Evolutionary conservation across 2,329 filamentous ascomycete species (phyloP).

Genomic region (Magnaporthiopsis incrustans): DNA sequence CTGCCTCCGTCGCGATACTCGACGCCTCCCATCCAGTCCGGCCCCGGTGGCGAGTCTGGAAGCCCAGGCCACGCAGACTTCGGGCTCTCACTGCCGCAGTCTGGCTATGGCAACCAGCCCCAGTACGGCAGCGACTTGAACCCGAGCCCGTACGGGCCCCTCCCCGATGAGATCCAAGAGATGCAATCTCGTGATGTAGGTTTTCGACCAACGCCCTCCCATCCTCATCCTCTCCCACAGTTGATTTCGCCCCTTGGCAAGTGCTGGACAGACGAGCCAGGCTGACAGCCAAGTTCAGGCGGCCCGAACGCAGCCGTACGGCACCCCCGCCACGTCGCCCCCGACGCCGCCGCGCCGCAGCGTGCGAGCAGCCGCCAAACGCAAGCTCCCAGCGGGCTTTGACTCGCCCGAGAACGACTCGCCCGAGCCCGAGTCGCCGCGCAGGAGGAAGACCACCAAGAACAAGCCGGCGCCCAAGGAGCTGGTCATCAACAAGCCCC

Average conservation of each 20-base stretch:
- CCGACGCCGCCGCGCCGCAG: conserved; percentile 27
- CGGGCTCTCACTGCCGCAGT: conserved; percentile 12
- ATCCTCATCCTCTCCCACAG: neutral
- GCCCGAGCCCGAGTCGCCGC: conserved; percentile 27
- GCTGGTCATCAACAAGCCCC: conserved; percentile 52
- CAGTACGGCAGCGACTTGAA: neutral
- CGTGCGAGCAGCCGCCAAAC: neutral
- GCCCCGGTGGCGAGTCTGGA: neutral
- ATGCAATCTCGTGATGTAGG: neutral
- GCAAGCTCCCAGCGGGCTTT: conserved; percentile 14
- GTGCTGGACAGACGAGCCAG: neutral
- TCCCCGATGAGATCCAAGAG: neutral
- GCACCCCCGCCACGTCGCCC: conserved; percentile 45
- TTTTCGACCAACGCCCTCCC: neutral
- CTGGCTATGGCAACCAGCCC: conserved; percentile 11
- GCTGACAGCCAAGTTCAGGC: neutral
- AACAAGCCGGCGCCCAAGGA: conserved; percentile 27
- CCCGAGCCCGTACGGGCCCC: neutral
- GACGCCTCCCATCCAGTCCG: conserved; percentile 26
- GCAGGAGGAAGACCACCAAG: conserved; percentile 27
- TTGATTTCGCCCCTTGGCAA: neutral
- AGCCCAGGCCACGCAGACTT: neutral
- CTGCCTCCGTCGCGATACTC: conserved; percentile 29
- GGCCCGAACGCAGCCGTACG: conserved; percentile 28
- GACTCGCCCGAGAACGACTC: conserved; percentile 21